Evolutionary conservation across 176 grass and related monocot species (phyloP).

Genomic region (Microstegium vimineum): DNA sequence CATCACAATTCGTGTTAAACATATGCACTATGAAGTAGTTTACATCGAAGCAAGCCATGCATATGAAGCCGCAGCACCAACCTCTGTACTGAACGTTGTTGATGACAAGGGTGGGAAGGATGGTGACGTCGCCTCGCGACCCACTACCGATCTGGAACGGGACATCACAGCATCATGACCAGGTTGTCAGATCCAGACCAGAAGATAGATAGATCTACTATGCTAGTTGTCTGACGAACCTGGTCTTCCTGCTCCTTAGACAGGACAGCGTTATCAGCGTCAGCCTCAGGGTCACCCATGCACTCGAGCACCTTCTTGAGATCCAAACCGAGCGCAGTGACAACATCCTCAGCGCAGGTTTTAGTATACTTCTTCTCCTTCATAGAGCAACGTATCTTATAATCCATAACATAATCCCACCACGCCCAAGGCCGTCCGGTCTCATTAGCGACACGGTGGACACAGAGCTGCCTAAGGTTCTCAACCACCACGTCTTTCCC

Average conservation of each 20-base stretch:
- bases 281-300: conserved; percentile 93
- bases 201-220: not conserved
- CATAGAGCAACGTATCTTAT: conserved; percentile 93
- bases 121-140: conserved; percentile 79
- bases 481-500: conserved; percentile 88
- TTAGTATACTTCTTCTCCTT: conserved; percentile 95
- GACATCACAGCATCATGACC: not conserved
- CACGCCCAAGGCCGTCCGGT: conserved; percentile 69
- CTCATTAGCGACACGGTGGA: conserved; percentile 78
- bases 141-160: conserved; percentile 64
- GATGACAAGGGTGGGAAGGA: conserved; percentile 86
- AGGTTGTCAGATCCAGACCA: not conserved
- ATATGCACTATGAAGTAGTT: too few relatives aligned
- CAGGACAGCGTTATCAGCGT: conserved; percentile 73
- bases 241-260: conserved; percentile 81
- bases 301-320: conserved; percentile 71
- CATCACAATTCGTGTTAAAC: not conserved
- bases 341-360: conserved; percentile 76
- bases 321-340: conserved; percentile 56
- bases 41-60: not conserved
- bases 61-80: not conserved
- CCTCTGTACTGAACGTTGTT: conserved; percentile 99
- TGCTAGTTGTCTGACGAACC: conserved; percentile 19
- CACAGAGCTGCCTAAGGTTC: conserved; percentile 86
- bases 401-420: conserved; percentile 96